Evolutionary conservation across 2,329 filamentous ascomycete genomes (phyloP), one percentile per base, ranked within the genome.

Genomic region (Monilinia aucupariae): DNA sequence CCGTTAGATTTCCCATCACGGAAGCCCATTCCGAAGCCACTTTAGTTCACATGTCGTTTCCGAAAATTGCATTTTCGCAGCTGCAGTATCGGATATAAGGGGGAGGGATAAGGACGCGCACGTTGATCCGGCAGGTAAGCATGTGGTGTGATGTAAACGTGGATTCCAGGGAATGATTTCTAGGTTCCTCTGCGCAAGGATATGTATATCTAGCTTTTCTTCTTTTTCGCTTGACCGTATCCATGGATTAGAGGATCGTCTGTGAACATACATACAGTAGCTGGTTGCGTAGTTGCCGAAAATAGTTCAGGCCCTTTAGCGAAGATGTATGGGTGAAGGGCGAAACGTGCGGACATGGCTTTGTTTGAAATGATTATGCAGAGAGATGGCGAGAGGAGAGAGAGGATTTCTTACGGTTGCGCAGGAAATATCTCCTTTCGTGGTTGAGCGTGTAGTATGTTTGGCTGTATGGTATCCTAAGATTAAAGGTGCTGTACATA

Each of bases 121-220:
- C n/a, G 53, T 47, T 20, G 13, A 56, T 56, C 53, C 41, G 53
- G 53, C 30, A 22, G 27, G 41, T 56, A 56, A 56, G 53, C 39
- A 56, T 56, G 53, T 41, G 41, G 53, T 56, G 53, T 56, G 53
- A 56, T 56, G 41, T 47, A 34, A 56, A 56, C 27, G 53, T 47
- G 53, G 45, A 12, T 22, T 47, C 39, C n/a, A 56, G 27, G 53
- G 39, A 22, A 27, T 22, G 30, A 34, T 22, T 6, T 13, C 43
- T 45, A 45, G 39, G 1, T n/a, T 45, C 13, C 4, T 45, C 12
- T 47, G 15, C n/a, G 27, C 34, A 32, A 30, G 27, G 20, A 56
- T 34, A 4, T 10, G n/a, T n/a, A n/a, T n/a, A n/a, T n/a, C n/a
- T n/a, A n/a, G n/a, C n/a, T 45, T 25, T 6, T 15, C 20, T 12